These are phyloP conservation scores for Diaporthe sp. DNA, from an alignment of 2,329 filamentous ascomycete genomes.

Conservation along the genomic window DNA sequence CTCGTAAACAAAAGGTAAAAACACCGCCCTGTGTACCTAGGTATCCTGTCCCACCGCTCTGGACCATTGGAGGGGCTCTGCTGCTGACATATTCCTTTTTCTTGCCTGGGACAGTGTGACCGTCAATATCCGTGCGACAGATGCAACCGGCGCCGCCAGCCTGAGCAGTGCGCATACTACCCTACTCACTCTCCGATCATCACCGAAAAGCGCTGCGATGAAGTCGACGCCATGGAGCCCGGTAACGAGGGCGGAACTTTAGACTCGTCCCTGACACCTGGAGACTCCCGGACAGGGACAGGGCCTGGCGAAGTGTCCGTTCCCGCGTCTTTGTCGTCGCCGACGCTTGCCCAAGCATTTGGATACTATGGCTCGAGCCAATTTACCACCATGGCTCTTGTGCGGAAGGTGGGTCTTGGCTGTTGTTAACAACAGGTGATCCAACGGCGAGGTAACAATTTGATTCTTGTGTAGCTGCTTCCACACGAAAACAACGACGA, in stretches of 20 bases:
- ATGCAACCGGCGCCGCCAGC: neutral
- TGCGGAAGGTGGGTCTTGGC: neutral
- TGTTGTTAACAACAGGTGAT: neutral
- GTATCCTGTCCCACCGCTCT: neutral
- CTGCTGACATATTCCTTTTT: neutral
- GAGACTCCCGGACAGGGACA: neutral
- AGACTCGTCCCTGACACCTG: neutral
- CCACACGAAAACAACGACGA: neutral
- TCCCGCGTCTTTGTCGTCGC: neutral
- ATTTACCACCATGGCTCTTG: neutral
- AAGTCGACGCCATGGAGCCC: neutral
- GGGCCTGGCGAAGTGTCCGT: neutral
- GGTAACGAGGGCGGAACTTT: neutral
- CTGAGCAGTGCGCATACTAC: neutral
- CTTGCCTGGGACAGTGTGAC: neutral
- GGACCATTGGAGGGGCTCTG: neutral
- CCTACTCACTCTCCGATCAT: neutral
- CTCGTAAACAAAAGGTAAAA: neutral
- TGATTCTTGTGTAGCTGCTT: neutral
- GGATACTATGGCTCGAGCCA: neutral
- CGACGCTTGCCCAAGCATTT: neutral
- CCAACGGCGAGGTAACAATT: neutral
- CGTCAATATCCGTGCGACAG: slow-evolving; percentile 5
- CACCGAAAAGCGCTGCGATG: neutral
- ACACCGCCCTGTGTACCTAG: neutral